Conservation (phyloP, 2,329 filamentous ascomycete genomes). For the Parasarocladium wereldwijsianum region DNA sequence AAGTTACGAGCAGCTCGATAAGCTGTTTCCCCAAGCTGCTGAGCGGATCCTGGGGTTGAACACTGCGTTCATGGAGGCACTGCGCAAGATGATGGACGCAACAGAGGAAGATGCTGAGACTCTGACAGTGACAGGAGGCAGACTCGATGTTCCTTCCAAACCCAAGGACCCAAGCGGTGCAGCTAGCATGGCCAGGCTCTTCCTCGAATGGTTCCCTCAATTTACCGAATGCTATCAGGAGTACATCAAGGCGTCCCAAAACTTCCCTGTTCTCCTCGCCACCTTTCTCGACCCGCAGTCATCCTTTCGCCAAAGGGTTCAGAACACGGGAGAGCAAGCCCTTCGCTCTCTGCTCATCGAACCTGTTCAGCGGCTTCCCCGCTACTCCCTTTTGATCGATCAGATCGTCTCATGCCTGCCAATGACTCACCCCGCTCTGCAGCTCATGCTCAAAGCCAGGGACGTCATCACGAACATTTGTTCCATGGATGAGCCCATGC, state of each 20-base stretch:
- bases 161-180: slow-evolving; percentile 63
- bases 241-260: slow-evolving; percentile 81
- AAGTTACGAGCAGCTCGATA: slow-evolving; percentile 55
- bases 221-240: slow-evolving; percentile 86
- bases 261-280: slow-evolving; percentile 71
- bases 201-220: slow-evolving; percentile 83
- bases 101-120: slow-evolving; percentile 69
- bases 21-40: slow-evolving; percentile 68
- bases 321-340: slow-evolving; percentile 76
- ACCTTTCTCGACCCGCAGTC: slow-evolving; percentile 67
- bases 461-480: slow-evolving; percentile 96
- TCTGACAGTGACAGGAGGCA: slow-evolving; percentile 27
- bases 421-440: slow-evolving; percentile 70
- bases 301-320: slow-evolving; percentile 66
- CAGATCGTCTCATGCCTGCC: slow-evolving; percentile 82
- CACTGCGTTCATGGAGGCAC: slow-evolving; percentile 60
- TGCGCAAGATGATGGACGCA: slow-evolving; percentile 64
- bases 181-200: slow-evolving; percentile 60
- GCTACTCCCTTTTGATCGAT: slow-evolving; percentile 93
- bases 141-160: slow-evolving; percentile 27
- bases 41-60: slow-evolving; percentile 74
- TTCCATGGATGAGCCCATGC: slow-evolving; percentile 63
- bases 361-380: slow-evolving; percentile 82
- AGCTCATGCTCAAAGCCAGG: slow-evolving; percentile 70
- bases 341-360: slow-evolving; percentile 89